These are phyloP conservation scores for Termitomyces eurrhizus DNA, from an alignment of 768 basidiomycete species.

Conservation along the genomic window DNA sequence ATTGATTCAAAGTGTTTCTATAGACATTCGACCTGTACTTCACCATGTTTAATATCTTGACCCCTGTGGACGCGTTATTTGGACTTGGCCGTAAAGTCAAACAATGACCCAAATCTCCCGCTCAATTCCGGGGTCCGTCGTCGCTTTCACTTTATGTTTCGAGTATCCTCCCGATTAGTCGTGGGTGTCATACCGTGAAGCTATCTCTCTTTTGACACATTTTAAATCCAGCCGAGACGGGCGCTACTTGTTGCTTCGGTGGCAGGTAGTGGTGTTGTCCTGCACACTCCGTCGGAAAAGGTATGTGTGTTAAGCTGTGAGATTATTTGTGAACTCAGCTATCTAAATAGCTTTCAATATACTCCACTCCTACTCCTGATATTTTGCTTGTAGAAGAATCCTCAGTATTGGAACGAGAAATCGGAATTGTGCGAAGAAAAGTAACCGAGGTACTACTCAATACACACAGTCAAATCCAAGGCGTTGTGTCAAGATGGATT, in stretches of 20 bases:
- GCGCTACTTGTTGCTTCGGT: conserved; percentile 29
- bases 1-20: not conserved
- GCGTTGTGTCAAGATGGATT: conserved; percentile 79
- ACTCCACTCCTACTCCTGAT: conserved; percentile 58
- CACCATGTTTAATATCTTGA: not conserved
- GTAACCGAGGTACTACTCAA: conserved; percentile 53
- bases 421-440: conserved; percentile 63
- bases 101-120: not conserved
- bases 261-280: conserved; percentile 27
- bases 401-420: conserved; percentile 71
- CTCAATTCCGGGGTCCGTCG: conserved; percentile 4
- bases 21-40: not conserved
- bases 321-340: not conserved
- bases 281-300: conserved; percentile 28
- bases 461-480: conserved; percentile 65
- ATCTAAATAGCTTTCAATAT: conserved; percentile 73
- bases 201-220: not conserved
- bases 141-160: conserved; percentile 10
- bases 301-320: conserved; percentile 17
- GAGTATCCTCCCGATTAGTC: conserved; percentile 17
- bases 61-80: not conserved
- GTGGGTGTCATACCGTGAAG: not conserved
- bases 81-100: not conserved
- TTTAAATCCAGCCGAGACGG: conserved; percentile 27
- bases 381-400: conserved; percentile 73